Base-by-base conservation (phyloP, 306 rosid species). In the Trifolium fragiferum region DNA sequence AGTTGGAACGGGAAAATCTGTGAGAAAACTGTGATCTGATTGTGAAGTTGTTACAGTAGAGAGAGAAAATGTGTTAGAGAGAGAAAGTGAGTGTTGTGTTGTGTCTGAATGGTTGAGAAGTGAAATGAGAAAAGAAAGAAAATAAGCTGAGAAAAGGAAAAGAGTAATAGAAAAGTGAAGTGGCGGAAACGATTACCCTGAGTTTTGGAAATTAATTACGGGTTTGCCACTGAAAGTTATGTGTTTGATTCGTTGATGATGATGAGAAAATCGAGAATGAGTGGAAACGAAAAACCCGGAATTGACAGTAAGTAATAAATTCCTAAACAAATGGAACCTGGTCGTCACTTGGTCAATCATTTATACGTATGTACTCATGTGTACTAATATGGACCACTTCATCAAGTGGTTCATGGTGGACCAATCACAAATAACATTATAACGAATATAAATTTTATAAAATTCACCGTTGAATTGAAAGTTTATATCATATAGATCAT, bases 21-120 rank as follows among this genome's bases (percentile, higher is more conserved):
- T 10, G 63, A 78, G 82, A 78, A 62, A 82, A 81, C 67, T 77
- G 77, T 82, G 93, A 87, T 90, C 92, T 79, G 86, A 80, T 57
- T 58, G 59, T 44, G 69, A 78, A 82, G 85, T 73, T 73, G 85
- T 73, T 73, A 82, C 86, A 84, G 90, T 58, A 67, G 76, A 72
- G 76, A 71, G 84, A 83, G 74, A 75, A 14, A 80, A 49, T 27
- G 75, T 20, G 16, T 20, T 19, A 40, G 53, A 47, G 43, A 68
- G 73, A 68, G 73, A 68, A 30, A 15, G 73, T 68, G 20, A 40
- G 54, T 68, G 60, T 47, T 10, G 54, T 68, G 60, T 47, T 10
- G 59, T n/a, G 32, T 66, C 32, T 66, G 38, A 61, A 61, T 67
- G 58, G 60, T 25, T 27, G 43, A 46, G 73, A 50, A 14, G 30